These are phyloP conservation scores for Phialemonium atrogriseum DNA, from an alignment of 2,329 filamentous ascomycete genomes.

Conservation along the genomic window DNA sequence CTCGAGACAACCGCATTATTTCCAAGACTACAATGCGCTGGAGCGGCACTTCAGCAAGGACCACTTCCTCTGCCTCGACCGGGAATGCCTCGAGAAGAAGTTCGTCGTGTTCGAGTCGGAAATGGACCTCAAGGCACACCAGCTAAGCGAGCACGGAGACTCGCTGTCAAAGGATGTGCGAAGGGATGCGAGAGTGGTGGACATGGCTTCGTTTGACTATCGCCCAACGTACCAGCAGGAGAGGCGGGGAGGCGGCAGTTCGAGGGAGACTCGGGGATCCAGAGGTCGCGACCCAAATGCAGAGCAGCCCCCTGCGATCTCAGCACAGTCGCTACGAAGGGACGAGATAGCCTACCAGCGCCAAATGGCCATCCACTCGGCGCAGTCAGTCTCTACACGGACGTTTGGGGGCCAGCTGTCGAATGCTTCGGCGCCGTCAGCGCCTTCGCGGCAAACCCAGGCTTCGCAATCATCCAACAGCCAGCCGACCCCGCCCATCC, in stretches of 20 bases:
- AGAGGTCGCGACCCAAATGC: slow-evolving; percentile 81
- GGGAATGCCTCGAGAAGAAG: slow-evolving; percentile 91
- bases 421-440: slow-evolving; percentile 4
- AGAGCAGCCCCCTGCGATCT: slow-evolving; percentile 67
- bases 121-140: slow-evolving; percentile 90
- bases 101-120: slow-evolving; percentile 95
- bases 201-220: slow-evolving; percentile 80
- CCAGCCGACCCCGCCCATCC: slow-evolving; percentile 14
- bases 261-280: slow-evolving; percentile 36
- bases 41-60: slow-evolving; percentile 82
- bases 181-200: slow-evolving; percentile 75
- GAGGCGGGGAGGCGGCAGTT: slow-evolving; percentile 35
- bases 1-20: slow-evolving; percentile 76
- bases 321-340: slow-evolving; percentile 70
- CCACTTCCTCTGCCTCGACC: slow-evolving; percentile 77
- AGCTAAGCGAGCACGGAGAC: slow-evolving; percentile 73
- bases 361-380: slow-evolving; percentile 83
- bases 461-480: too few relatives aligned
- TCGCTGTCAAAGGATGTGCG: slow-evolving; percentile 75
- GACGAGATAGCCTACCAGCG: slow-evolving; percentile 89
- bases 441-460: background rate
- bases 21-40: slow-evolving; percentile 76
- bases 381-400: slow-evolving; percentile 69
- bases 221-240: slow-evolving; percentile 63
- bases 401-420: slow-evolving; percentile 80